These are phyloP conservation scores for Pseudevernia furfuracea DNA, from an alignment of 495 filamentous ascomycete species.

Conservation along the genomic window DNA sequence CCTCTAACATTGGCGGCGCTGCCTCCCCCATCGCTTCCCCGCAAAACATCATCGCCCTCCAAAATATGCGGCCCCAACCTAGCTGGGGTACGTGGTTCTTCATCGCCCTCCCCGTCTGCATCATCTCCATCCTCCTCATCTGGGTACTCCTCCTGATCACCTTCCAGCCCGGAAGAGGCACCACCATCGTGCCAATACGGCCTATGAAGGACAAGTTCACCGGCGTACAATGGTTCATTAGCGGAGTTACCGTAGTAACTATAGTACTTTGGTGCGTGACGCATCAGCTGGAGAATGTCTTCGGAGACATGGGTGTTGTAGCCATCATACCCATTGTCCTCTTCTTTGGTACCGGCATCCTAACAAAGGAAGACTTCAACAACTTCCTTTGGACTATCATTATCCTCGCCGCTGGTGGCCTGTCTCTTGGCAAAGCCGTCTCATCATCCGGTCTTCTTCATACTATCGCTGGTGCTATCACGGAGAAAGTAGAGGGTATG, in stretches of 20 bases:
- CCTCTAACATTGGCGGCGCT: conserved; percentile 92
- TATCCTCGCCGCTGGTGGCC: conserved; percentile 89
- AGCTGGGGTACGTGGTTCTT: conserved; percentile 97
- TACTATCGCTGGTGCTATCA: conserved; percentile 73
- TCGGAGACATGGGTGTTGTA: conserved; percentile 97
- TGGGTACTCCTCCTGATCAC: conserved; percentile 80
- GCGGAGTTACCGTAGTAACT: conserved; percentile 71
- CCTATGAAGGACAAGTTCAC: conserved; percentile 81
- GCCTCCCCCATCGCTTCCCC: conserved; percentile 94
- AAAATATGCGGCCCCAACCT: conserved; percentile 85
- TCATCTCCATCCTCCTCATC: conserved; percentile 80
- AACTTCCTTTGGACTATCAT: conserved; percentile 99
- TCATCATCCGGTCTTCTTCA: conserved; percentile 89
- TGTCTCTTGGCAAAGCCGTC: conserved; percentile 91
- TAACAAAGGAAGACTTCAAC: conserved; percentile 99
- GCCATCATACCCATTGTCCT: conserved; percentile 91
- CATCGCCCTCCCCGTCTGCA: conserved; percentile 83
- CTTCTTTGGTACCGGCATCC: conserved; percentile 94
- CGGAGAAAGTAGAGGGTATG: conserved; percentile 60
- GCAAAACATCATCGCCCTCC: conserved; percentile 92
- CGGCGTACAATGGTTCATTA: conserved; percentile 90
- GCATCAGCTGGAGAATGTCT: conserved; percentile 76
- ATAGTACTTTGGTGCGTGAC: conserved; percentile 89
- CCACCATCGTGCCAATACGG: conserved; percentile 86
- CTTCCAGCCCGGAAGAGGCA: conserved; percentile 75